Conservation (phyloP, 768 basidiomycete species). For the Collybiopsis confluens region DNA sequence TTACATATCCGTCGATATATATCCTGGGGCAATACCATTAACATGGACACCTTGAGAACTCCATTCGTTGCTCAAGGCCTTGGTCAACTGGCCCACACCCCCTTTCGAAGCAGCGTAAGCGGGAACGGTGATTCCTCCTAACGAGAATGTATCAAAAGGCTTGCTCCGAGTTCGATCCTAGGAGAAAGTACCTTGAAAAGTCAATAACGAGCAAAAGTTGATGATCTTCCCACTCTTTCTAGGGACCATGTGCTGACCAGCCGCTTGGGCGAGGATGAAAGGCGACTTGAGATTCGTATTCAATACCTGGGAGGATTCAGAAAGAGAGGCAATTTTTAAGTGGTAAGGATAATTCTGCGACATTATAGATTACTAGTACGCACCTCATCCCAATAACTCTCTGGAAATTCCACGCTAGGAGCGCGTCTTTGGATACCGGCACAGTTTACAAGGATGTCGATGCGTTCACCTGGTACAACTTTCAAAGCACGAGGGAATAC, state of each 20-base stretch:
- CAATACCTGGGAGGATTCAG: constrained; percentile 52
- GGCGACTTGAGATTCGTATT: constrained; percentile 85
- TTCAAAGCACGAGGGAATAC: constrained; percentile 39
- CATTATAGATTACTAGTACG: constrained; percentile 19
- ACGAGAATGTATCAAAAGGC: background rate
- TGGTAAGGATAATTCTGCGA: too few relatives aligned
- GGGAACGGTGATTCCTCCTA: constrained; percentile 64
- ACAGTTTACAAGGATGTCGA: constrained; percentile 68
- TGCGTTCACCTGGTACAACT: constrained; percentile 27
- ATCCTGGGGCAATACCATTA: constrained; percentile 85
- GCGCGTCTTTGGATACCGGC: constrained; percentile 58
- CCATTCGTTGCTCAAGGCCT: constrained; percentile 94
- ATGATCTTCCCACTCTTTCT: constrained; percentile 65
- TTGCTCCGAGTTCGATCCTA: constrained; percentile 44
- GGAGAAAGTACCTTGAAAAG: constrained; percentile 50
- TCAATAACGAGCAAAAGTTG: constrained; percentile 63
- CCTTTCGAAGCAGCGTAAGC: constrained; percentile 93
- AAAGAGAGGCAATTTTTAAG: constrained; percentile 5
- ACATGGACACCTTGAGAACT: constrained; percentile 83
- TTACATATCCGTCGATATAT: constrained; percentile 87
- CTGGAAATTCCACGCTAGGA: constrained; percentile 59
- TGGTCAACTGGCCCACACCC: constrained; percentile 79
- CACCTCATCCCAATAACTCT: constrained; percentile 67
- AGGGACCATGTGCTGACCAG: constrained; percentile 87
- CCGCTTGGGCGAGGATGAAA: constrained; percentile 81